Conservation (phyloP, 345 rosid species). For the Clausena lansium region DNA sequence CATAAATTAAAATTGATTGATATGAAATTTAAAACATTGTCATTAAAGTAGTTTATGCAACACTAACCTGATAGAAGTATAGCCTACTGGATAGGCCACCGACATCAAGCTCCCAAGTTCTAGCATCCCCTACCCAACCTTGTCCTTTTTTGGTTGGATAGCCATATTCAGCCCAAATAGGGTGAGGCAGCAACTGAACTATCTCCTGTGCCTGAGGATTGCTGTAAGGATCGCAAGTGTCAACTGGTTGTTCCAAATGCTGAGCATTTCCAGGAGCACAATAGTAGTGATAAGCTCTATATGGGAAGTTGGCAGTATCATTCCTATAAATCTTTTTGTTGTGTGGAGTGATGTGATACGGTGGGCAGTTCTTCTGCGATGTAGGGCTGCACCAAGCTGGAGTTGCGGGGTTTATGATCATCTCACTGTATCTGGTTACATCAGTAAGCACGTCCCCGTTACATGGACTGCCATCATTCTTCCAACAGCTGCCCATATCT, state of each 20-base stretch:
- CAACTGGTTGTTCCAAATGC: slow-evolving; percentile 41
- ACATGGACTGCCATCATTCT: slow-evolving; percentile 67
- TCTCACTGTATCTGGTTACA: slow-evolving; percentile 75
- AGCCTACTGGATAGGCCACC: slow-evolving; percentile 62
- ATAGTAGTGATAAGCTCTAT: slow-evolving; percentile 63
- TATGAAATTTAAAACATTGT: neutral
- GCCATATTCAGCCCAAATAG: slow-evolving; percentile 66
- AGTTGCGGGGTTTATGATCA: slow-evolving; percentile 63
- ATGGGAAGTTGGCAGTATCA: slow-evolving; percentile 48
- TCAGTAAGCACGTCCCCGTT: slow-evolving; percentile 65
- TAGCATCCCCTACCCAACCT: slow-evolving; percentile 67
- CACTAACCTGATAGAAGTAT: slow-evolving; percentile 70
- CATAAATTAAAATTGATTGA: slow-evolving; percentile 2
- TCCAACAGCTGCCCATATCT: slow-evolving; percentile 90
- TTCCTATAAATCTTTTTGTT: slow-evolving; percentile 48
- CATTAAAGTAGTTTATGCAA: neutral
- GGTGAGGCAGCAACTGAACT: slow-evolving; percentile 70
- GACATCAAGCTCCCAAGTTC: slow-evolving; percentile 72
- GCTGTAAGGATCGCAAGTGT: slow-evolving; percentile 65
- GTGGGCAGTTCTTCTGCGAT: slow-evolving; percentile 48
- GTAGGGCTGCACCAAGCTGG: slow-evolving; percentile 49
- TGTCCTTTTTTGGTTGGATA: slow-evolving; percentile 61
- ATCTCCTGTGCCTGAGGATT: slow-evolving; percentile 79
- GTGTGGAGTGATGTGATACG: slow-evolving; percentile 50
- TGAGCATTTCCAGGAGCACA: slow-evolving; percentile 67